Base-by-base conservation (phyloP, 2,329 filamentous ascomycete genomes). In the Pestalotiopsis sp. region DNA sequence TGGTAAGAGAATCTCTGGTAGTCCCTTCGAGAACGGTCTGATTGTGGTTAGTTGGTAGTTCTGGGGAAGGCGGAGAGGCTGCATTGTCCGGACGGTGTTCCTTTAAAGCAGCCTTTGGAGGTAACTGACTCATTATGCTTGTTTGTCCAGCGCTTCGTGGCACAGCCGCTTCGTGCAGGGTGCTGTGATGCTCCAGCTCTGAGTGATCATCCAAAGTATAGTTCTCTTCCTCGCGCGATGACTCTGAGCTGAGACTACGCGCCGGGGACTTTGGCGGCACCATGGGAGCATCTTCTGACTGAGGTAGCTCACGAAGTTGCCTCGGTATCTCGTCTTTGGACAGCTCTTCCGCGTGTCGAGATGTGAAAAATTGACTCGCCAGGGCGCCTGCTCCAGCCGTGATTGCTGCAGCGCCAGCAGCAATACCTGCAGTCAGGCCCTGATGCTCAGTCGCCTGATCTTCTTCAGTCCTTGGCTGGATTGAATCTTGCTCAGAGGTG, bases 1-100 rank as follows among this genome's bases (percentile, higher is more conserved):
- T 69, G 68, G 62, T 69, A 67, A 25, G 52, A 38, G 55, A 69
- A 59, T 23, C 65, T 64, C 13, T 66, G 68, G 36, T 67, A 64
- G 55, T 69, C 68, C 25, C 49, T 59, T 23, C 68, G 62, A 9
- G 65, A 49, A 36, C 59, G 57, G 39, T 65, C 68, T 69, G 60
- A 27, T 67, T 20, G 41, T 23, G 9, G 36, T 69, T 27, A 69
- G 59, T 55, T 39, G 58, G 7, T 45, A 4, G 36, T 27, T 57
- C 64, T 49, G 36, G 23, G 14, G 27, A 31, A 38, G 45, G n/a
- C 23, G 31, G 25, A 36, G 27, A 64, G 64, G 60, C 68, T 66
- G 41, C 25, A 36, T 39, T 65, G 58, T 57, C n/a, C 38, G 27
- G 41, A 63, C 25, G 45, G 25, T 57, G 41, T 69, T 66, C 23